Evolutionary conservation across 768 basidiomycete species (phyloP), one percentile per base, ranked within the genome.

Genomic region (Scleroderma citrinum): DNA sequence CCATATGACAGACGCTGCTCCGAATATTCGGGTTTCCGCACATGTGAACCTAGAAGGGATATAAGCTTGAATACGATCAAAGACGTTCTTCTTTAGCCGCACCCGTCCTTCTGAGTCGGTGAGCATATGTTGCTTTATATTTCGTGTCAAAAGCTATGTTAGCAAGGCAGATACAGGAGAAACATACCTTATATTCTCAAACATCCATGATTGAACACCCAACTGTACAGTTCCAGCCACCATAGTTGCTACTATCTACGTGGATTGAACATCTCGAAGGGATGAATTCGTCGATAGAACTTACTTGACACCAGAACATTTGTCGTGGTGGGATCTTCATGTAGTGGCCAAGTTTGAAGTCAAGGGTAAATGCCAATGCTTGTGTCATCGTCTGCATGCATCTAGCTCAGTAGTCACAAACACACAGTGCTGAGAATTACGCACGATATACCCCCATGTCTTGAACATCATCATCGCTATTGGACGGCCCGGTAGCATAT

Each of bases 401-500:
- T 21, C 6, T 10, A 2, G 19, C 13, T 62, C n/a, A 57, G 48
- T 29, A 20, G 3, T 2, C 14, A 13, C 8, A 35, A 5, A 45
- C 5, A 20, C n/a, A 35, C 30, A 26, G 10, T 14, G n/a, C 19
- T 6, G 30, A 46, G 44, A 43, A 13, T 7, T 10, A 36, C 61
- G 31, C 23, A 68, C 82, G 49, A 84, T 82, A 57, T 86, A 87
- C 29, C 87, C 86, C 74, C 75, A 87, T 0, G 84, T 85, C 77
- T 87, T 90, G 76, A 89, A 89, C 71, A 90, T 71, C 87, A 91
- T 88, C 75, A 81, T 87, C 0, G 89, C 87, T 48, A 90, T 63
- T 5, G 88, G 86, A 14, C 77, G 77, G 2, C 90, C 88, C 12
- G 88, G 90, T 36, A 87, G 74, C 21, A 76, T 79, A 57, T 88